A percentile compares a stretch with the other conserved stretches of the same genome.
phyloP scores from a whole-genome alignment of 306 rosid genomes.

The Trifolium dubium region DNA sequence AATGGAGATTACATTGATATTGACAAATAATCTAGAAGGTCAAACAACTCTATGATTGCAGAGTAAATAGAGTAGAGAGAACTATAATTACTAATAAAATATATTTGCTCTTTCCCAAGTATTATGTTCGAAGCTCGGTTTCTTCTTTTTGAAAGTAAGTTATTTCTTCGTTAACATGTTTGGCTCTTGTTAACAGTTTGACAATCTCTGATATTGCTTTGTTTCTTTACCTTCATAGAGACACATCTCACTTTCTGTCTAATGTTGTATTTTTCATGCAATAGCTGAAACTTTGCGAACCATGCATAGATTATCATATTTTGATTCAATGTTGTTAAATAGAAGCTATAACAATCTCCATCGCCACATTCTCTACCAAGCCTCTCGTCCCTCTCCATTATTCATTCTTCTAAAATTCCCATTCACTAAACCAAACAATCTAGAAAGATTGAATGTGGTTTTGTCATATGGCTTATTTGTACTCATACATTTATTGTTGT shows the following conservation, averaged over 20 bases:
- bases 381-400: too few relatives aligned
- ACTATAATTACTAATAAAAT: not conserved
- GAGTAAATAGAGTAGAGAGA: not conserved
- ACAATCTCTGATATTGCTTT: not conserved
- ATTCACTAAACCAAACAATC: too few relatives aligned
- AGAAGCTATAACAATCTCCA: not conserved
- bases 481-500: too few relatives aligned
- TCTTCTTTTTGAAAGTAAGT: not conserved
- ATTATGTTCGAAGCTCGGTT: not conserved
- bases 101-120: not conserved
- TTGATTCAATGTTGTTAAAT: not conserved
- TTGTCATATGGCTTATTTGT: too few relatives aligned
- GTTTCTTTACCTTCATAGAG: not conserved
- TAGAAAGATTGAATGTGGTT: too few relatives aligned
- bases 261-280: not conserved
- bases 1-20: not conserved
- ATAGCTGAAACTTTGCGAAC: not conserved
- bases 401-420: too few relatives aligned
- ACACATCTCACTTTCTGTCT: not conserved
- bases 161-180: not conserved
- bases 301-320: not conserved
- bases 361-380: too few relatives aligned
- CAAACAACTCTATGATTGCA: conserved; percentile 5
- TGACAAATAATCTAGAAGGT: not conserved
- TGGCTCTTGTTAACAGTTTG: not conserved